Base-by-base conservation (phyloP, 352 stramenopile species). In the Sclerospora graminicola region DNA sequence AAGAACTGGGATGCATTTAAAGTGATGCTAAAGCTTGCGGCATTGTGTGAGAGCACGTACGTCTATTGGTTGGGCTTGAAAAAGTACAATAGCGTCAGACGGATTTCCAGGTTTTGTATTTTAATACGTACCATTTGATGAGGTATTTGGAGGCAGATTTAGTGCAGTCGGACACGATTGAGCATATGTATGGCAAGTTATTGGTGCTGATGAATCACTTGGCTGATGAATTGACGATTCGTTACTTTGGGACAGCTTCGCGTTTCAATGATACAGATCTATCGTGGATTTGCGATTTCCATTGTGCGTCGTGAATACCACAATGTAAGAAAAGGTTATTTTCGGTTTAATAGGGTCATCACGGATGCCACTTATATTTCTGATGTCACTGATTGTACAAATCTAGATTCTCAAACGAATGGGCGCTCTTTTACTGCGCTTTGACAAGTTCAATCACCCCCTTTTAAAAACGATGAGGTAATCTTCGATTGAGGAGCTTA, bases 401-500 rank as follows among this genome's bases (percentile, higher is more conserved):
- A 26, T 23, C 1, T 39, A 43, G 52, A 58, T 64, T 90, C n/a
- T n/a, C n/a, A n/a, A n/a, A n/a, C n/a, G n/a, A n/a, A n/a, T n/a
- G n/a, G n/a, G n/a, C n/a, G n/a, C n/a, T n/a, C n/a, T n/a, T n/a
- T n/a, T n/a, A n/a, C n/a, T n/a, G n/a, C n/a, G n/a, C n/a, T n/a
- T n/a, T n/a, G n/a, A n/a, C n/a, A n/a, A n/a, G n/a, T n/a, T n/a
- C n/a, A n/a, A n/a, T n/a, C n/a, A n/a, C n/a, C n/a, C n/a, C n/a
- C n/a, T n/a, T n/a, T n/a, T n/a, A n/a, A n/a, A n/a, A n/a, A n/a
- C n/a, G n/a, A n/a, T n/a, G n/a, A n/a, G n/a, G n/a, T n/a, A n/a
- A n/a, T n/a, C n/a, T n/a, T n/a, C n/a, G n/a, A n/a, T n/a, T n/a
- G 68, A 84, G 35, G 79, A 90, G 41, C 55, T 88, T 9, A 74